Evolutionary conservation across 371 early-diverging fungal genomes (phyloP).

Genomic region (Amoeboaphelidium occidentale): DNA sequence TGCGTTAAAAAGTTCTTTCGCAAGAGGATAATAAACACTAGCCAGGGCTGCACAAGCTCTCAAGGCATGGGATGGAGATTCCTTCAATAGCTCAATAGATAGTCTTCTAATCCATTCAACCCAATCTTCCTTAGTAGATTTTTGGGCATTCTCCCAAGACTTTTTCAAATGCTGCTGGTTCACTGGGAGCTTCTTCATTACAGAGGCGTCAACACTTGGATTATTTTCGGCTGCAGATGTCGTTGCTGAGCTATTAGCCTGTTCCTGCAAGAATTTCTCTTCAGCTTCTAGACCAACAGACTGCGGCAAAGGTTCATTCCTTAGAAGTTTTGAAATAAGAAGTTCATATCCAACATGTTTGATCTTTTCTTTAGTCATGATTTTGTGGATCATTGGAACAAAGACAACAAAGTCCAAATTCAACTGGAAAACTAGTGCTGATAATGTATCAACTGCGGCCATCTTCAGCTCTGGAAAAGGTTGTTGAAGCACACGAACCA

Average conservation of each 20-base stretch:
- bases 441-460: conserved; percentile 54
- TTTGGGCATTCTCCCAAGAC: conserved; percentile 75
- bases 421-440: conserved; percentile 58
- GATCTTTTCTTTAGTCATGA: conserved; percentile 33
- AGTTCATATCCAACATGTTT: conserved; percentile 38
- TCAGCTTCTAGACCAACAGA: conserved; percentile 8
- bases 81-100: conserved; percentile 74
- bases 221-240: too few relatives aligned
- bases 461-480: conserved; percentile 30
- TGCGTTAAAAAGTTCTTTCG: conserved; percentile 82
- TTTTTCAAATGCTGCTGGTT: conserved; percentile 66
- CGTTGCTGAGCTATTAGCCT: not conserved
- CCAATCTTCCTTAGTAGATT: conserved; percentile 87
- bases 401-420: conserved; percentile 69
- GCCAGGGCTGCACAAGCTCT: conserved; percentile 74
- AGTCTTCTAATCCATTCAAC: conserved; percentile 78
- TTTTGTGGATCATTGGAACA: conserved; percentile 60
- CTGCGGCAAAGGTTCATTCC: conserved; percentile 42
- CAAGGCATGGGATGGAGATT: conserved; percentile 83
- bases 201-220: conserved; percentile 23
- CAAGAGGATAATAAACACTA: conserved; percentile 48
- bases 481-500: conserved; percentile 45
- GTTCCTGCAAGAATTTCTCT: too few relatives aligned
- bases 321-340: conserved; percentile 40
- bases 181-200: conserved; percentile 45